Evolutionary conservation across 2,329 filamentous ascomycete species (phyloP), one percentile per base, ranked within the genome.

Genomic region (Penicillium sp.): DNA sequence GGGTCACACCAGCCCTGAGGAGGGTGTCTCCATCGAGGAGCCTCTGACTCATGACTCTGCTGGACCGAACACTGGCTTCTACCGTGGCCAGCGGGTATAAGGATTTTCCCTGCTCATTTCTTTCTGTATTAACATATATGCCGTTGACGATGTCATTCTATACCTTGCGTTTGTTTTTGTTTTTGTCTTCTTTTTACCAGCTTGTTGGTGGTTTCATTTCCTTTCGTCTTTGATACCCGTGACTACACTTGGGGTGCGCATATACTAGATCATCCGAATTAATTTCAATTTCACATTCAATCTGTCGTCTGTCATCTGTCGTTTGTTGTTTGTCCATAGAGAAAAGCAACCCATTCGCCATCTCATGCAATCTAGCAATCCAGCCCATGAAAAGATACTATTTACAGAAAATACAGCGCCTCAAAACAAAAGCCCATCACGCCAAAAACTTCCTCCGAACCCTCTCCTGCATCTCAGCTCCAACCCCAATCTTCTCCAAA

Each of bases 401-500:
- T 47, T 29, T 47, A 43, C 46, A 45, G 31, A n/a, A 27, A 41
- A 16, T 24, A 18, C n/a, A n/a, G 9, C 6, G 36, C 48, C 38
- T 16, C 8, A 45, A 54, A 44, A n/a, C 41, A 41, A 46, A 41
- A 38, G 11, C 24, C 18, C 29, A 24, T 61, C 56, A 70, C 47
- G 47, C 60, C 50, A 72, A 44, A 44, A 74, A 57, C 45, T 50
- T 58, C 45, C 45, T 52, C 55, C 64, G 59, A 46, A 77, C 62
- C 47, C 61, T 66, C 49, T 73, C 62, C 55, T 83, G 73, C 54
- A 81, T 76, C 7, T 62, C 67, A 21, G 71, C 61, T 8, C 67
- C 72, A 56, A 90, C 81, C 0, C 88, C 88, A 65, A 88, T 86
- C 2, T 70, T 69, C 53, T 81, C 76, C 53, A 93, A 73, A 72